phyloP scores from a whole-genome alignment of 2,329 filamentous ascomycete genomes.

The Tetracladium maxilliforme region DNA sequence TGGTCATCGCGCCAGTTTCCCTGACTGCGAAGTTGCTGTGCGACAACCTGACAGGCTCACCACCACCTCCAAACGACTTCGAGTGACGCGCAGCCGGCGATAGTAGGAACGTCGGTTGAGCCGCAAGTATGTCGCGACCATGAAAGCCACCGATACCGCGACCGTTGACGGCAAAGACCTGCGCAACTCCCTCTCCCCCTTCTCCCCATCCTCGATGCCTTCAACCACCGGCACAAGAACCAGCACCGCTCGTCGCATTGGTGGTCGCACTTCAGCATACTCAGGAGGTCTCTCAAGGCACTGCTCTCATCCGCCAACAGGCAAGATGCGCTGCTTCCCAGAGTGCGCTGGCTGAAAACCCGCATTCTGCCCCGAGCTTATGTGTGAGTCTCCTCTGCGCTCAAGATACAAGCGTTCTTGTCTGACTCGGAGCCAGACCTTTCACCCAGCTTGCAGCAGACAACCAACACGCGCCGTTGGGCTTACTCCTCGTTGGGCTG shows the following conservation, averaged over 20 bases:
- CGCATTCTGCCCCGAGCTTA: conserved; percentile 25
- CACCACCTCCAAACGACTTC: too few species aligned
- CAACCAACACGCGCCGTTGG: conserved; percentile 57
- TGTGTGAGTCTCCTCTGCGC: conserved; percentile 19
- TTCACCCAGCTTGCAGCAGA: conserved; percentile 61
- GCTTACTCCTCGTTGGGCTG: conserved; percentile 50
- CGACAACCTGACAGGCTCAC: too few species aligned
- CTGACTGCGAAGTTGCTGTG: too few species aligned
- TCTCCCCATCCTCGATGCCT: conserved; percentile 48
- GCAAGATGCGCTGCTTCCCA: conserved; percentile 9
- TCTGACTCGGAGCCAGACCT: conserved; percentile 20
- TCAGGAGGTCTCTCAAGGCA: too few species aligned
- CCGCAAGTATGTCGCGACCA: too few species aligned
- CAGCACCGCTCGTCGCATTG: conserved; percentile 73
- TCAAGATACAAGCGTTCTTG: neutral
- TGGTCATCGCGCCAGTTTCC: too few species aligned
- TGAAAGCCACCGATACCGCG: too few species aligned
- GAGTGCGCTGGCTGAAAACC: conserved; percentile 23
- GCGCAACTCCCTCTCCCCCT: conserved; percentile 19
- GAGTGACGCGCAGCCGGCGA: too few species aligned
- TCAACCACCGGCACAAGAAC: conserved; percentile 78
- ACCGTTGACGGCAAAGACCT: too few species aligned
- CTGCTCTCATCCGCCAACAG: too few species aligned
- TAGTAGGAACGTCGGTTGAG: too few species aligned
- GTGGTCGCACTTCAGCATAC: conserved; percentile 60